These are phyloP conservation scores for Penicillium expansum DNA, from an alignment of 2,329 filamentous ascomycete genomes.

Conservation along the genomic window DNA sequence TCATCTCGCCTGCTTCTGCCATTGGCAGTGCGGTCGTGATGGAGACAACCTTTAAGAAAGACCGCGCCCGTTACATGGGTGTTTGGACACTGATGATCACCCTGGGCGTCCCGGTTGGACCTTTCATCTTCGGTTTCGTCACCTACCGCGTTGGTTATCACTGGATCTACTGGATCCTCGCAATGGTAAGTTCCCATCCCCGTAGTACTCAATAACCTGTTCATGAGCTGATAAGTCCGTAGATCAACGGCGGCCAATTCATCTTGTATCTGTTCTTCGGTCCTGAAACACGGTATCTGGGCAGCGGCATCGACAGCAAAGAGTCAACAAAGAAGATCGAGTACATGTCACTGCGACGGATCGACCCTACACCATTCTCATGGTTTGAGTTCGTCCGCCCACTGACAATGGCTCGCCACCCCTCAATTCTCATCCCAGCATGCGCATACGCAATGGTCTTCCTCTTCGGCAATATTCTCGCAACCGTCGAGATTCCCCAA, in stretches of 20 bases:
- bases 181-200: slow-evolving; percentile 46
- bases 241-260: slow-evolving; percentile 58
- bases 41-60: slow-evolving; percentile 57
- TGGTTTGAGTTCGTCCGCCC: slow-evolving; percentile 54
- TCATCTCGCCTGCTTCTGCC: slow-evolving; percentile 54
- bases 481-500: slow-evolving; percentile 60
- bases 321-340: slow-evolving; percentile 43
- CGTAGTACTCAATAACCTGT: slow-evolving; percentile 2
- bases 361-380: slow-evolving; percentile 53
- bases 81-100: slow-evolving; percentile 56
- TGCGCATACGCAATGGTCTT: slow-evolving; percentile 59
- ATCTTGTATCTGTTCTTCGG: slow-evolving; percentile 56
- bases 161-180: slow-evolving; percentile 60
- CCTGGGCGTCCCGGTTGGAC: slow-evolving; percentile 46
- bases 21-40: slow-evolving; percentile 59
- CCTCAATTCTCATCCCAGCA: slow-evolving; percentile 53
- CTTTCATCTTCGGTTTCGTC: slow-evolving; percentile 45
- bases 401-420: slow-evolving; percentile 46
- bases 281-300: slow-evolving; percentile 55
- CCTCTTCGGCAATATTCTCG: slow-evolving; percentile 53
- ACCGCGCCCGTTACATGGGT: slow-evolving; percentile 56
- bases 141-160: slow-evolving; percentile 53
- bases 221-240: slow-evolving; percentile 5
- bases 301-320: slow-evolving; percentile 26
- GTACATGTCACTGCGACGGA: slow-evolving; percentile 49